Conservation (phyloP, 2,329 filamentous ascomycete species). For the Paecilomyces sp. region DNA sequence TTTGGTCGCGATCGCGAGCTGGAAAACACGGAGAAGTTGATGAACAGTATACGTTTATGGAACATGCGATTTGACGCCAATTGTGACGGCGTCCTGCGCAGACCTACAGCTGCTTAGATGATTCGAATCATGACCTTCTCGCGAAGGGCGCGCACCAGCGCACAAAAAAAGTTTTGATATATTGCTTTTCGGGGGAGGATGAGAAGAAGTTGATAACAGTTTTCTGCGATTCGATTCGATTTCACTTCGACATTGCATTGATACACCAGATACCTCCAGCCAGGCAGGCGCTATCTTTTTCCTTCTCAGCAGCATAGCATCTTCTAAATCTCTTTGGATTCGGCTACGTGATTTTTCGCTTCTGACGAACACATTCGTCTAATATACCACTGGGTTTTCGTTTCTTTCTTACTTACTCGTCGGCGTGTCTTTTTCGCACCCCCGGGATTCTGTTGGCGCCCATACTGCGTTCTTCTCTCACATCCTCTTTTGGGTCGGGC, state of each 20-base stretch:
- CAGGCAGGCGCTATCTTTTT: not conserved
- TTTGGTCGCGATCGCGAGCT: conserved; percentile 89
- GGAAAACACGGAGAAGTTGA: conserved; percentile 84
- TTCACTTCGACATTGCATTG: not conserved
- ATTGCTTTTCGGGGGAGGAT: not conserved
- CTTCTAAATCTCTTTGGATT: not conserved
- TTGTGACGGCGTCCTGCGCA: conserved; percentile 76
- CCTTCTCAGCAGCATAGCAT: not conserved
- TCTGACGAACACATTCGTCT: not conserved
- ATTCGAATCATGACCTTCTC: not conserved
- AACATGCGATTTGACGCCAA: conserved; percentile 92
- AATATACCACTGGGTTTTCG: not conserved
- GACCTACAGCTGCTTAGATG: conserved; percentile 36
- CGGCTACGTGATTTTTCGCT: not conserved
- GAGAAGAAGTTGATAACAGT: not conserved
- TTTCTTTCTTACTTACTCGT: not conserved
- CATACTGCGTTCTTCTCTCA: not conserved
- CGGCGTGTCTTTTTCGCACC: not conserved
- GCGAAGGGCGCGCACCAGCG: not conserved
- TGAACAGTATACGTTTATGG: conserved; percentile 82
- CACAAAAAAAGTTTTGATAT: not conserved
- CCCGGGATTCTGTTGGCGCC: not conserved
- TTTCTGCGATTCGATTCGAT: not conserved
- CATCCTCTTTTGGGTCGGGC: not conserved
- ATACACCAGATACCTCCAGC: not conserved